Base-by-base conservation (phyloP, 2,329 filamentous ascomycete genomes). In the Penicillium frequentans region DNA sequence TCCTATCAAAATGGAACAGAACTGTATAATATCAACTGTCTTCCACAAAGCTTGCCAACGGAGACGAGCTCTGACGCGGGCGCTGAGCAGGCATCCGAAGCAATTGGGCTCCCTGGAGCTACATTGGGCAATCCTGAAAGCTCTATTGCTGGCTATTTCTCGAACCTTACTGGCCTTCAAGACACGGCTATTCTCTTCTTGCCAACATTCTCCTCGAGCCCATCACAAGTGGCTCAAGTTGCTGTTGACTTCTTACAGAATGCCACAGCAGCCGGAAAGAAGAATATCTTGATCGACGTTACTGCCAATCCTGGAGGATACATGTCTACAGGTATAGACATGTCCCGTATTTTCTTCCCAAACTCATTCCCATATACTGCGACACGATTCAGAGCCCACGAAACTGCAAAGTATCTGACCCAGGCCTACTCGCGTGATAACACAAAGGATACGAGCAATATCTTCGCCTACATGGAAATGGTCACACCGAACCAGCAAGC, bases 261-360 rank as follows among this genome's bases (percentile, higher is more conserved):
- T 35, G 68, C 64, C 52, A 66, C 63, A 14, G 49, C 52, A 2
- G 74, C 75, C 2, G 77, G 79, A 2, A 86, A 86, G 67, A 83
- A 76, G n/a, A 86, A 84, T 68, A 75, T 90, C 5, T 77, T 90
- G 29, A 82, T 90, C 57, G 88, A 90, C 60, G 66, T 90, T 7
- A 80, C 82, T 4, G 78, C 75, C 2, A 90, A 90, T 61, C 77
- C 76, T 0, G 87, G 87, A 39, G 87, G 87, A 1, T 70, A 72
- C 45, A 66, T 84, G 14, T 63, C 74, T 8, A 74, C 78, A 8
- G 81, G 79, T 1, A 77, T 77, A 45, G 78, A 82, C 44, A 63
- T 81, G 0, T 86, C 86, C 66, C 77, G 77, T 33, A 79, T 84
- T 62, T 76, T 85, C 45, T 84, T 84, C 68, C 83, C 83, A 1